Percentiles rank a stretch among this genome's conserved stretches.
Conservation (phyloP, 768 basidiomycete genomes). For the Trichaptum fuscoviolaceum region DNA sequence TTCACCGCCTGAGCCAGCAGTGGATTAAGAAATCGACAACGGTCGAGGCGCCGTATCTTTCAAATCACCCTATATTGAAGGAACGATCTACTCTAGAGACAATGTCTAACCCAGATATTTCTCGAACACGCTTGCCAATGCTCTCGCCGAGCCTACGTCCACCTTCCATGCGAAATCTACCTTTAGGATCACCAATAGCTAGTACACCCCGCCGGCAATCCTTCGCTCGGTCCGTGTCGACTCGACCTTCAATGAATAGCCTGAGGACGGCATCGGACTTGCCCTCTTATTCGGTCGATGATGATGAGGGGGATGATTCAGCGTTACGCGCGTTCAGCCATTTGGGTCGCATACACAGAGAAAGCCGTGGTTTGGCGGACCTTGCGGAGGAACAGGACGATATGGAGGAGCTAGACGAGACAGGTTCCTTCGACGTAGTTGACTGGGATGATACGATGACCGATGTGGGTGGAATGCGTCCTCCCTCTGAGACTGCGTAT, state of each 20-base stretch:
- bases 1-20: conserved; percentile 90
- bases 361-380: conserved; percentile 67
- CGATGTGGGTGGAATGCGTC: conserved; percentile 23
- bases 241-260: background rate
- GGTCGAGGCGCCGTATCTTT: conserved; percentile 86
- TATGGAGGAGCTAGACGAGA: conserved; percentile 41
- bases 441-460: conserved; percentile 65
- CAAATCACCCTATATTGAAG: conserved; percentile 41
- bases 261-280: background rate
- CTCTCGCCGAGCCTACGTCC: conserved; percentile 17
- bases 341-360: conserved; percentile 35
- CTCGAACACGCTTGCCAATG: conserved; percentile 20
- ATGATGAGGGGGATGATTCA: background rate
- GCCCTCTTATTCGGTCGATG: background rate
- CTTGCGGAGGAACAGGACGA: conserved; percentile 62
- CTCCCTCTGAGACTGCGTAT: conserved; percentile 39
- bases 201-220: background rate
- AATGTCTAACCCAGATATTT: conserved; percentile 38
- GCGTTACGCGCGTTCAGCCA: background rate
- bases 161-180: background rate
- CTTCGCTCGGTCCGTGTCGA: background rate
- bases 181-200: background rate
- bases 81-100: conserved; percentile 31
- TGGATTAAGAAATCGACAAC: conserved; percentile 79
- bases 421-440: conserved; percentile 53